Conservation (phyloP, 805 yeast species). For the Ogataea glucozyma region DNA sequence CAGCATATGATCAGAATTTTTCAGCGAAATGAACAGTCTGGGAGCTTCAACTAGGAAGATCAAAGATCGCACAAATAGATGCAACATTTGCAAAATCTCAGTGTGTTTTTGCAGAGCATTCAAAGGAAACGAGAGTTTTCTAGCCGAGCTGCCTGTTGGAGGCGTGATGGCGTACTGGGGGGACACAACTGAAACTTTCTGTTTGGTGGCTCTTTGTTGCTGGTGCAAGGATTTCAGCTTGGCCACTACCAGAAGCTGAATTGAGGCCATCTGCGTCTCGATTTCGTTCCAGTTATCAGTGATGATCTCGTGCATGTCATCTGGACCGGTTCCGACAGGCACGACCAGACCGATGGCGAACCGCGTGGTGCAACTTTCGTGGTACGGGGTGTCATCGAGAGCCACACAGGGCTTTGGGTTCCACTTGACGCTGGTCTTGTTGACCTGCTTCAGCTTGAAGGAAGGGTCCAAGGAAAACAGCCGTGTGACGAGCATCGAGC, state of each 20-base stretch:
- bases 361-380: conserved; percentile 30
- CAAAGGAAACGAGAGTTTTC: conserved; percentile 36
- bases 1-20: conserved; percentile 41
- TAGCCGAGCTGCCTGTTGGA: conserved; percentile 26
- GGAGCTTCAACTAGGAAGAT: conserved; percentile 47
- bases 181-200: not conserved
- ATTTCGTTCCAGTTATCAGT: conserved; percentile 53
- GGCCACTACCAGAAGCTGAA: conserved; percentile 42
- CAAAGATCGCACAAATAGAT: conserved; percentile 40
- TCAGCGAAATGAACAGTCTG: conserved; percentile 44
- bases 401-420: conserved; percentile 42
- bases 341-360: conserved; percentile 51
- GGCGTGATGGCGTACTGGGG: not conserved
- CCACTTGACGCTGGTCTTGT: conserved; percentile 36
- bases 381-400: conserved; percentile 29
- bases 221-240: conserved; percentile 33
- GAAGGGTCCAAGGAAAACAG: conserved; percentile 39
- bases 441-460: conserved; percentile 16
- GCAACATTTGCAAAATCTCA: conserved; percentile 43
- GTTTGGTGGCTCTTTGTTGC: conserved; percentile 12
- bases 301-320: conserved; percentile 40
- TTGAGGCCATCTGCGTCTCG: conserved; percentile 39
- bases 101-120: conserved; percentile 43
- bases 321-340: conserved; percentile 39
- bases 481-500: conserved; percentile 46